Conservation (phyloP, 192 early-diverging fungal genomes). For the Coemansia sp. region DNA sequence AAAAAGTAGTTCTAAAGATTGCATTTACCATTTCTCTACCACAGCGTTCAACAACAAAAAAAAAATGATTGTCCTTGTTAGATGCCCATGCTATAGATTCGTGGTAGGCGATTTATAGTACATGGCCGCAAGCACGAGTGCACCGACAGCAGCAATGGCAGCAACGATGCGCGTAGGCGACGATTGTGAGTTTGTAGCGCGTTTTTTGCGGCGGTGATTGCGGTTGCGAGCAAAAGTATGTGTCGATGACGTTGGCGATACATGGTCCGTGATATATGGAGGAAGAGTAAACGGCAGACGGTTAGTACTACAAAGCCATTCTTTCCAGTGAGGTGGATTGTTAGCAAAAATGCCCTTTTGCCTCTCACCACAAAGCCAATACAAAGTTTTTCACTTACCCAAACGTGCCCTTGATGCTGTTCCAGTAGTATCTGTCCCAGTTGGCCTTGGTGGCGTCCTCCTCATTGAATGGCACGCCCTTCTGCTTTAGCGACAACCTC, state of each 20-base stretch:
- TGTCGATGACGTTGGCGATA: not conserved
- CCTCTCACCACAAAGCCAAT: not conserved
- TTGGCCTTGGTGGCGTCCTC: constrained; percentile 81
- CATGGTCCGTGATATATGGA: constrained; percentile 16
- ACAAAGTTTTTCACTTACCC: constrained; percentile 59
- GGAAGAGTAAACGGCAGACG: constrained; percentile 38
- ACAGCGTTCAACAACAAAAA: not conserved
- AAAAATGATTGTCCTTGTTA: not conserved
- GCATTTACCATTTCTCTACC: not conserved
- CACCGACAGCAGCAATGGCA: constrained; percentile 15
- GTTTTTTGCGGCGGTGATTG: constrained; percentile 14
- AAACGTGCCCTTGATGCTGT: constrained; percentile 86
- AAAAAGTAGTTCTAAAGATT: constrained; percentile 28
- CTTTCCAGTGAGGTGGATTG: not conserved
- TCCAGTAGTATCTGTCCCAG: constrained; percentile 94
- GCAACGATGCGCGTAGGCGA: not conserved
- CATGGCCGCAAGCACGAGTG: constrained; percentile 6
- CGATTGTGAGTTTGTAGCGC: not conserved
- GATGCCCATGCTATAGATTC: constrained; percentile 18
- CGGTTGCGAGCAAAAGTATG: constrained; percentile 23
- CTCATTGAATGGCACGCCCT: constrained; percentile 84
- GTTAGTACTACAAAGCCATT: constrained; percentile 41
- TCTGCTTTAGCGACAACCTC: constrained; percentile 72
- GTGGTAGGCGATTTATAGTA: constrained; percentile 20
- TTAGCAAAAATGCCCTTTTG: not conserved